Evolutionary conservation across 768 basidiomycete genomes (phyloP).

Genomic region (Tricholoma bakamatsutake): DNA sequence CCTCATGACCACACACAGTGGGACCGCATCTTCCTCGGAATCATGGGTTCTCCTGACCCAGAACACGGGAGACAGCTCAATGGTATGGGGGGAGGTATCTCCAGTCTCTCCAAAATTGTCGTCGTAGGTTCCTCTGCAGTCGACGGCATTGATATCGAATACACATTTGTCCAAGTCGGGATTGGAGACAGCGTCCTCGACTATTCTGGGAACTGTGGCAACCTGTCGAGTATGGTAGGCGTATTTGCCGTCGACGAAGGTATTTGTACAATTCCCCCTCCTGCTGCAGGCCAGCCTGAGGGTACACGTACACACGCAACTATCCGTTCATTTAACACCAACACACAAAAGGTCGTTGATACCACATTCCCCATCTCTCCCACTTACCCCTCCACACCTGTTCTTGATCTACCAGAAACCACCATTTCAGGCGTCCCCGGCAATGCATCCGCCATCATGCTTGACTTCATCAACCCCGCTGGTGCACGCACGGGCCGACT

Average conservation of each 20-base stretch:
- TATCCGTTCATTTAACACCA: slow-evolving; percentile 63
- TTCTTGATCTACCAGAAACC: slow-evolving; percentile 44
- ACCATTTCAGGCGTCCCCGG: slow-evolving; percentile 67
- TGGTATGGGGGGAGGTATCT: slow-evolving; percentile 78
- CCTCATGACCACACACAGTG: slow-evolving; percentile 47
- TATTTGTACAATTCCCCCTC: slow-evolving; percentile 31
- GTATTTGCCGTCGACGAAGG: slow-evolving; percentile 67
- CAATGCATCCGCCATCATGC: slow-evolving; percentile 53
- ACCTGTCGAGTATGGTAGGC: slow-evolving; percentile 68
- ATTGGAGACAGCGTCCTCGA: slow-evolving; percentile 57
- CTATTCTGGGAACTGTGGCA: slow-evolving; percentile 72
- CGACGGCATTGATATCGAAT: slow-evolving; percentile 53
- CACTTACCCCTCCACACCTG: slow-evolving; percentile 23
- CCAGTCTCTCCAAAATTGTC: slow-evolving; percentile 69
- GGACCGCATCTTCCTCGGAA: slow-evolving; percentile 57
- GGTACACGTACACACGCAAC: slow-evolving; percentile 26
- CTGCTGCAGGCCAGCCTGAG: not conserved
- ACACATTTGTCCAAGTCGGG: slow-evolving; percentile 64
- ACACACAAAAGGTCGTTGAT: slow-evolving; percentile 63
- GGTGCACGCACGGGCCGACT: slow-evolving; percentile 70
- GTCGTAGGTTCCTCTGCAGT: slow-evolving; percentile 50
- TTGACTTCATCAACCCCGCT: slow-evolving; percentile 61
- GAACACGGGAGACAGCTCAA: slow-evolving; percentile 65
- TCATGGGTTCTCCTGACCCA: slow-evolving; percentile 81
- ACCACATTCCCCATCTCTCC: slow-evolving; percentile 58